These are phyloP conservation scores for Casuarina glauca DNA, from an alignment of 306 rosid species.

Conservation along the genomic window DNA sequence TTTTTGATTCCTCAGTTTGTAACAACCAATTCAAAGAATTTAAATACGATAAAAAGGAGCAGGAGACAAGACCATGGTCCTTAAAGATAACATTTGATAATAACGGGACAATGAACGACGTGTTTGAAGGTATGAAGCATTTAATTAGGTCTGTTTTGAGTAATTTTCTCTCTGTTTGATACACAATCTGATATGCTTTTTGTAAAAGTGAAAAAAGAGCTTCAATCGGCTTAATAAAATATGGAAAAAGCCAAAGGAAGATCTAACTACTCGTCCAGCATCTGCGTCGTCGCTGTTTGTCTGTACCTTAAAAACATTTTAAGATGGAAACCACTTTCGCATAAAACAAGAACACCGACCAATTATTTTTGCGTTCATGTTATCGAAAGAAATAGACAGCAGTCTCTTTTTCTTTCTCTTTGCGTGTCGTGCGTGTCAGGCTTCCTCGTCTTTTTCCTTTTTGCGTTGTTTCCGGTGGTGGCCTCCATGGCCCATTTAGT, in stretches of 20 bases:
- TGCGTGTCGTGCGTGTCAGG: neutral
- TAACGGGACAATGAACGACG: too few species aligned
- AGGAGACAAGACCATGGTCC: neutral
- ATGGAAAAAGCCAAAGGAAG: neutral
- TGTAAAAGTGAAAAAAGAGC: neutral
- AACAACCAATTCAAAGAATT: neutral
- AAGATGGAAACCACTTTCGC: too few species aligned
- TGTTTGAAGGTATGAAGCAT: too few species aligned
- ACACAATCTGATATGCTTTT: too few species aligned
- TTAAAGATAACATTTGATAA: neutral
- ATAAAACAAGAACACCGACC: neutral
- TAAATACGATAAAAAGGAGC: neutral
- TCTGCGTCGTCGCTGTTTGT: too few species aligned
- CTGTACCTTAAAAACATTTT: too few species aligned
- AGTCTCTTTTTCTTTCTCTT: neutral
- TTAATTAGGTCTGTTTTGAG: too few species aligned
- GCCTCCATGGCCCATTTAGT: conserved; percentile 3
- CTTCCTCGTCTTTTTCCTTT: neutral
- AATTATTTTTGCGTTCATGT: neutral
- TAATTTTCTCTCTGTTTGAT: too few species aligned
- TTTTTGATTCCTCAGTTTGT: neutral
- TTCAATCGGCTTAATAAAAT: neutral
- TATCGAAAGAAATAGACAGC: neutral
- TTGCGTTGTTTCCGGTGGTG: neutral
- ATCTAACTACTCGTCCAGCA: too few species aligned